Evolutionary conservation across 2,329 filamentous ascomycete species (phyloP).

Genomic region (Cladosporium velox): DNA sequence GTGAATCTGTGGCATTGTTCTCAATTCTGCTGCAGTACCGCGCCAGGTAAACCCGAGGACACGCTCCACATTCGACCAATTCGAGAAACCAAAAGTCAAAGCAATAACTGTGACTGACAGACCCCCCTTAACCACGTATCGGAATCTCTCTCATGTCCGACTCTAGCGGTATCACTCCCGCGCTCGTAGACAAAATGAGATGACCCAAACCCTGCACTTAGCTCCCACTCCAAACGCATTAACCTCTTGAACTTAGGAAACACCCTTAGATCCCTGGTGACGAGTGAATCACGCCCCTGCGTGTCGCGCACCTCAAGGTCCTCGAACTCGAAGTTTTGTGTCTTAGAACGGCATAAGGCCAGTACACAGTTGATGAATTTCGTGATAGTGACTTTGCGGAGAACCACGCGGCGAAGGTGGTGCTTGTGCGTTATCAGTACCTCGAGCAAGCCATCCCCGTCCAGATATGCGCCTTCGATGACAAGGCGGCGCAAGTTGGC

Average conservation of each 20-base stretch:
- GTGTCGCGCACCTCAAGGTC: neutral
- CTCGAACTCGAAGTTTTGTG: neutral
- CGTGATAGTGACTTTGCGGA: neutral
- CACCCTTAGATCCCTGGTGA: too few relatives aligned
- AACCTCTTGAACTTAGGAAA: neutral
- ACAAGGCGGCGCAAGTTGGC: neutral
- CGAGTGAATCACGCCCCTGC: too few relatives aligned
- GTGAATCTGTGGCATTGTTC: neutral
- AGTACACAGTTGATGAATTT: neutral
- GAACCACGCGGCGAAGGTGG: neutral
- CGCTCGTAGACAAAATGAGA: neutral
- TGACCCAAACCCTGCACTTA: neutral
- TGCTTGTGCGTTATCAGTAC: neutral
- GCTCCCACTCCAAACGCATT: neutral
- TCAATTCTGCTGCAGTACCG: too few relatives aligned
- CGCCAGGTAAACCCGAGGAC: too few relatives aligned
- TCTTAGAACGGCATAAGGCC: neutral
- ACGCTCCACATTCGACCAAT: neutral
- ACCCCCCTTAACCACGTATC: neutral
- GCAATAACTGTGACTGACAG: neutral
- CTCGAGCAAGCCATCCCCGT: neutral
- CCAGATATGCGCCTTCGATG: neutral
- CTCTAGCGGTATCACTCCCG: neutral
- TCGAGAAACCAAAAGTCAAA: neutral
- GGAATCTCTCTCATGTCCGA: neutral